These are phyloP conservation scores for Penicillium antarcticum DNA, from an alignment of 495 filamentous ascomycete genomes.

Conservation along the genomic window DNA sequence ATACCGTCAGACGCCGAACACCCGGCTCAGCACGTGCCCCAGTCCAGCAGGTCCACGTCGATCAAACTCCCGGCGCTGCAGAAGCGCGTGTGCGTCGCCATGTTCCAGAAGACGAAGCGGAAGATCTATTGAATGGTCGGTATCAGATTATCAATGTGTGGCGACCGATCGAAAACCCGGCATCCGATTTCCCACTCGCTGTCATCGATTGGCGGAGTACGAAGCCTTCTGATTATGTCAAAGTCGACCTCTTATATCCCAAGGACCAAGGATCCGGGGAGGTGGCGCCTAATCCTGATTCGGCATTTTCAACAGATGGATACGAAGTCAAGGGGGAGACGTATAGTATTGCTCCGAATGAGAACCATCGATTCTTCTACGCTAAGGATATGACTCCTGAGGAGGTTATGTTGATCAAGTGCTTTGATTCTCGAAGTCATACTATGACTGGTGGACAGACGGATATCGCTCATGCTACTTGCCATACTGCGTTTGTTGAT, in stretches of 20 bases:
- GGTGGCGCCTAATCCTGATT: slow-evolving; percentile 55
- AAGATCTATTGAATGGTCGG: slow-evolving; percentile 55
- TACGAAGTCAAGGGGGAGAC: slow-evolving; percentile 22
- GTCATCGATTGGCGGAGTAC: slow-evolving; percentile 63
- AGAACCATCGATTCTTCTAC: slow-evolving; percentile 9
- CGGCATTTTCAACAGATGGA: slow-evolving; percentile 73
- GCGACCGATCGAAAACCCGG: slow-evolving; percentile 71
- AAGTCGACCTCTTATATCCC: slow-evolving; percentile 71
- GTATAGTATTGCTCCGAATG: slow-evolving; percentile 8
- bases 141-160: slow-evolving; percentile 89
- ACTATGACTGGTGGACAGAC: slow-evolving; percentile 29
- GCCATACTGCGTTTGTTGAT: slow-evolving; percentile 80
- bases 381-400: slow-evolving; percentile 34
- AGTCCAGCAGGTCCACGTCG: slow-evolving; percentile 73
- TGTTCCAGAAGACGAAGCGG: slow-evolving; percentile 53
- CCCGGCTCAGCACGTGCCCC: slow-evolving; percentile 55
- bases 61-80: slow-evolving; percentile 67
- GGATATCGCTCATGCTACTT: slow-evolving; percentile 59
- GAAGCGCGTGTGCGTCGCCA: slow-evolving; percentile 61
- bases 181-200: slow-evolving; percentile 66
- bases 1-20: slow-evolving; percentile 71
- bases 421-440: slow-evolving; percentile 61
- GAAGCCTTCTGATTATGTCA: slow-evolving; percentile 60
- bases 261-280: slow-evolving; percentile 69
- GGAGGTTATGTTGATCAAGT: slow-evolving; percentile 77